phyloP scores from a whole-genome alignment of 2,329 filamentous ascomycete genomes.

The Fusarium duplospermum region DNA sequence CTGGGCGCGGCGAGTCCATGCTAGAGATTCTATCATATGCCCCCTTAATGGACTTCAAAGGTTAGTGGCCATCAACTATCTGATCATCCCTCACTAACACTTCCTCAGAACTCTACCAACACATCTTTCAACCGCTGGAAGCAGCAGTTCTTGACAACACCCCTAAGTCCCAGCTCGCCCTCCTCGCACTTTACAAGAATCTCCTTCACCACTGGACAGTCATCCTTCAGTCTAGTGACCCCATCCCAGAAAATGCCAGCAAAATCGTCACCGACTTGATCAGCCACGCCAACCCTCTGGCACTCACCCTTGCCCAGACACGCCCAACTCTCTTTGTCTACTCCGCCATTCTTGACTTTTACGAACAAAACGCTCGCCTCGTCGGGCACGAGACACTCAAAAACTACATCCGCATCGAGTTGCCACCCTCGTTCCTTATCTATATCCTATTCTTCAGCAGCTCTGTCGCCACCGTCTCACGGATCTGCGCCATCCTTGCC shows the following conservation, averaged over 20 bases:
- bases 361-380: constrained; percentile 69
- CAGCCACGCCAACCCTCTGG: constrained; percentile 65
- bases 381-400: constrained; percentile 64
- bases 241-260: constrained; percentile 51
- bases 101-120: constrained; percentile 59
- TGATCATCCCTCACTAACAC: constrained; percentile 34
- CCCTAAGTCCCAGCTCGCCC: constrained; percentile 63
- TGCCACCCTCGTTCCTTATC: constrained; percentile 75
- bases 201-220: constrained; percentile 72
- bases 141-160: constrained; percentile 61
- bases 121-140: constrained; percentile 65
- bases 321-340: constrained; percentile 56
- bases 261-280: constrained; percentile 56
- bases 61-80: constrained; percentile 50
- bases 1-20: constrained; percentile 63
- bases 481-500: constrained; percentile 76
- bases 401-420: constrained; percentile 70
- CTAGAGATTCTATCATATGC: constrained; percentile 68
- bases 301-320: constrained; percentile 70
- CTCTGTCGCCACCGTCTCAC: constrained; percentile 72
- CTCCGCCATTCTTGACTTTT: constrained; percentile 76
- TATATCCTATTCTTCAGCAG: constrained; percentile 77
- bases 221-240: constrained; percentile 54
- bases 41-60: constrained; percentile 66
- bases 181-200: constrained; percentile 75